These are phyloP conservation scores for Chlorencoelia australis DNA, from an alignment of 2,329 filamentous ascomycete genomes.

Conservation along the genomic window DNA sequence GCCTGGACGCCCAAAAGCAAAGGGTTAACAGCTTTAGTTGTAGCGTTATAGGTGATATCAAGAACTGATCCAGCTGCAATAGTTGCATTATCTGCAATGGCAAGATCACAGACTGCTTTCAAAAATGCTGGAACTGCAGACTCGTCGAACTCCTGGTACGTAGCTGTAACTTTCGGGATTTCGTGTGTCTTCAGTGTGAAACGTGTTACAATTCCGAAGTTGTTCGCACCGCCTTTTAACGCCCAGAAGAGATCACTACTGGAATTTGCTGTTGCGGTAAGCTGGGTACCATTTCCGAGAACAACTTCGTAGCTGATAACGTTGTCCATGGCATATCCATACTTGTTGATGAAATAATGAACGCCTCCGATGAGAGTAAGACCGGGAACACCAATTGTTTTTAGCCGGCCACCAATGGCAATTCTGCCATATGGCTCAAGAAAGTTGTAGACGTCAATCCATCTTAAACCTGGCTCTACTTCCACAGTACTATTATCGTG, in stretches of 20 bases:
- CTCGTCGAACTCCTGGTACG: conserved; percentile 8
- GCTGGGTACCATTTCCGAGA: conserved; percentile 39
- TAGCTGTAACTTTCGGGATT: conserved; percentile 13
- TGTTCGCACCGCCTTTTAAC: conserved; percentile 38
- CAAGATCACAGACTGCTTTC: conserved; percentile 6
- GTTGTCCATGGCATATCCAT: conserved; percentile 15
- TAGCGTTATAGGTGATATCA: conserved; percentile 10
- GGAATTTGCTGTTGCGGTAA: conserved; percentile 29
- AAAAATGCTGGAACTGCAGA: conserved; percentile 7
- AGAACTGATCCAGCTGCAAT: conserved; percentile 9
- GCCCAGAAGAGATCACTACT: conserved; percentile 42
- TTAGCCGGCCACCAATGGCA: conserved; percentile 12
- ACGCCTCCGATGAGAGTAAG: conserved; percentile 17
- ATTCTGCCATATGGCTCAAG: conserved; percentile 8
- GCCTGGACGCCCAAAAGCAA: conserved; percentile 11
- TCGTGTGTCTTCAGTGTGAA: conserved; percentile 31
- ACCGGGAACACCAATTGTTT: conserved; percentile 15
- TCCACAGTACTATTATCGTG: conserved; percentile 22
- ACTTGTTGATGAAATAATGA: conserved; percentile 14
- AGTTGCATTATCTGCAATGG: conserved; percentile 2
- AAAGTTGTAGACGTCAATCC: conserved; percentile 23
- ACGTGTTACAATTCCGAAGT: conserved; percentile 38
- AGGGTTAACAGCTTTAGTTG: background rate
- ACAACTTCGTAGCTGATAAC: conserved; percentile 22
- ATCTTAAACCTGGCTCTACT: conserved; percentile 30